Evolutionary conservation across 805 yeast genomes (phyloP).

Genomic region (Ogataea neopini): DNA sequence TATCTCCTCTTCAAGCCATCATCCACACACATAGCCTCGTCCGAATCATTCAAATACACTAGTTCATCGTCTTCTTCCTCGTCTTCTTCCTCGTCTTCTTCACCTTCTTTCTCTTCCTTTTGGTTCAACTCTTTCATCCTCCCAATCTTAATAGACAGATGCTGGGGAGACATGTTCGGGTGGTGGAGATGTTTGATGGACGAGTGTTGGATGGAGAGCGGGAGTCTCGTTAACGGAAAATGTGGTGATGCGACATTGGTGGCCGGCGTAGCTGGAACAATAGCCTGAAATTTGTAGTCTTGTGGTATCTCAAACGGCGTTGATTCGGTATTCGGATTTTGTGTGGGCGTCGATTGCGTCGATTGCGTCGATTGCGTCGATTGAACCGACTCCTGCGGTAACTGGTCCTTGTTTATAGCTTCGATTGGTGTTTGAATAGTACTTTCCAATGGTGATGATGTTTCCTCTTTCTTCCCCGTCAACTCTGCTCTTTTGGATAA

Average conservation of each 20-base stretch:
- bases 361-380: slow-evolving; percentile 6
- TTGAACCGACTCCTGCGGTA: no score
- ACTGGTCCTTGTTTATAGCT: no score
- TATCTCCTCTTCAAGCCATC: slow-evolving; percentile 19
- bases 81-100: background rate
- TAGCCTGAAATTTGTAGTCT: slow-evolving; percentile 19
- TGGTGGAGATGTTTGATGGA: slow-evolving; percentile 16
- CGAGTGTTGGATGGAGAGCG: slow-evolving; percentile 25
- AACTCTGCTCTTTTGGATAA: slow-evolving; percentile 33
- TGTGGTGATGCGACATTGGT: slow-evolving; percentile 15
- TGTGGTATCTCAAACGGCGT: slow-evolving; percentile 12
- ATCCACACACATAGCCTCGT: slow-evolving; percentile 18
- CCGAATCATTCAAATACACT: slow-evolving; percentile 12
- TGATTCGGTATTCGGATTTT: background rate
- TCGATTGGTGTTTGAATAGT: background rate
- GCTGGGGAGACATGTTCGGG: slow-evolving; percentile 13
- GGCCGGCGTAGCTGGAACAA: slow-evolving; percentile 8
- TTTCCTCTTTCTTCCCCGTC: slow-evolving; percentile 8
- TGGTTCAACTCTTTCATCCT: slow-evolving; percentile 14
- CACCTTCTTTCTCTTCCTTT: background rate
- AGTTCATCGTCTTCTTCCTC: slow-evolving; percentile 11
- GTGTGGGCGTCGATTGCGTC: slow-evolving; percentile 5
- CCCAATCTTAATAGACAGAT: slow-evolving; percentile 9
- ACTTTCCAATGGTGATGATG: background rate
- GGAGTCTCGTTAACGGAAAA: slow-evolving; percentile 30